Base-by-base conservation (phyloP, 345 rosid genomes). In the Lepidium sativum region DNA sequence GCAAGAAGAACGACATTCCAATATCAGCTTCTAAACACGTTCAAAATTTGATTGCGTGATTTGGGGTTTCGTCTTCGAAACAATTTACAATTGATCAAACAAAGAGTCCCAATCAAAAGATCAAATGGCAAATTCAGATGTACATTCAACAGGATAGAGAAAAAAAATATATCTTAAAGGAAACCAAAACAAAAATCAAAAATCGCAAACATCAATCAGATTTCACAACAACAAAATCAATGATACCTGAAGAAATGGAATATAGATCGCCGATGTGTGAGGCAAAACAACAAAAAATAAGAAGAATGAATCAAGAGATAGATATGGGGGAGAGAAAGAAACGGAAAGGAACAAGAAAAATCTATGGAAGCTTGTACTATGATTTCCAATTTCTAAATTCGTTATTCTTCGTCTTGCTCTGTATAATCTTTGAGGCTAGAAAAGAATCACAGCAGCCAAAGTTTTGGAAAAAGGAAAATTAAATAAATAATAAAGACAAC, bases 401-500 rank as follows among this genome's bases (percentile, higher is more conserved):
- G 33, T 31, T 29, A 58, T 66, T 15, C 6, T 25, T 23, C 6
- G 6, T 25, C 39, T 12, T 29, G n/a, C 5, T 34, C 35, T 38
- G 34, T 18, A 16, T 25, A 25, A 37, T 9, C 49, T 39, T 12
- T 18, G 20, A 23, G 7, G 33, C 6, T 17, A 34, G 45, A 34
- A 18, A 47, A 23, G 23, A 20, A 2, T 20, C 52, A 17, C 8
- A 44, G 60, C 18, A 55, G 39, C 31, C 56, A 67, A 56, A 56
- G 4, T 41, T 65, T 10, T 17, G 14, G 21, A 16, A 9, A 6
- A 2, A 35, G 1, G 2, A 20, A 43, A 42, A 34, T 18, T 21
- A 59, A 14, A n/a, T 21, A 8, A 23, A 20, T 8, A 58, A 68
- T 48, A 39, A 67, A 67, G 64, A 68, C 71, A 68, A 9, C 33